Evolutionary conservation across 805 yeast genomes (phyloP).

Genomic region (Scheffersomyces lignosus): DNA sequence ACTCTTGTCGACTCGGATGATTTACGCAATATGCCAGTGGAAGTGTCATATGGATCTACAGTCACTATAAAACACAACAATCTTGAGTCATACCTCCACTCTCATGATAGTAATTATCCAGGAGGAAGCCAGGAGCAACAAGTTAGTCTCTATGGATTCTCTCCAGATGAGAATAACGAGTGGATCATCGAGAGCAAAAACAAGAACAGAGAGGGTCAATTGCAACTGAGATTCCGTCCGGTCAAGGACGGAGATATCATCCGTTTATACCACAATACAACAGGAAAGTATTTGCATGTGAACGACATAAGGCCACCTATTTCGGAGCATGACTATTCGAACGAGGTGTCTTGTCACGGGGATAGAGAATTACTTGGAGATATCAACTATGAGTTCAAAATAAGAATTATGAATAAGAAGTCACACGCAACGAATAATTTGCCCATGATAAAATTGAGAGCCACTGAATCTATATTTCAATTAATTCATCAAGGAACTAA

Average conservation of each 20-base stretch:
- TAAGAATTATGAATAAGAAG: constrained; percentile 45
- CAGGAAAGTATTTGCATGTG: constrained; percentile 70
- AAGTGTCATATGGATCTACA: constrained; percentile 69
- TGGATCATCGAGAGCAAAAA: constrained; percentile 63
- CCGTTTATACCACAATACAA: constrained; percentile 66
- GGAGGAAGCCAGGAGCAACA: constrained; percentile 75
- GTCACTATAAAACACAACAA: constrained; percentile 70
- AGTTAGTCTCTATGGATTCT: constrained; percentile 67
- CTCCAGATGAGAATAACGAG: constrained; percentile 60
- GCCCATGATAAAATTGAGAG: constrained; percentile 41
- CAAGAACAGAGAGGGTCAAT: constrained; percentile 38
- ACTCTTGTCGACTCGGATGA: constrained; percentile 46
- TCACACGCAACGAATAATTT: constrained; percentile 31
- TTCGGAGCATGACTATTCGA: constrained; percentile 86
- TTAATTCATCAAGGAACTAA: constrained; percentile 63
- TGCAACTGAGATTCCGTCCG: constrained; percentile 30
- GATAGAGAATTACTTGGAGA: constrained; percentile 63
- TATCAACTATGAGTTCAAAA: constrained; percentile 66
- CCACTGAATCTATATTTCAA: constrained; percentile 70
- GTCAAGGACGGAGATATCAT: constrained; percentile 58
- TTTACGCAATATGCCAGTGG: constrained; percentile 49
- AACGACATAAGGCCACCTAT: constrained; percentile 81
- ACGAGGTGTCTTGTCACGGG: constrained; percentile 77
- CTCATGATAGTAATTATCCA: constrained; percentile 64
- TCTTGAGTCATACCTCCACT: constrained; percentile 77